A percentile compares a stretch with the other conserved stretches of the same genome.
These are phyloP conservation scores for Hanseniaspora occidentalis DNA, from an alignment of 805 yeast species.

Conservation along the genomic window DNA sequence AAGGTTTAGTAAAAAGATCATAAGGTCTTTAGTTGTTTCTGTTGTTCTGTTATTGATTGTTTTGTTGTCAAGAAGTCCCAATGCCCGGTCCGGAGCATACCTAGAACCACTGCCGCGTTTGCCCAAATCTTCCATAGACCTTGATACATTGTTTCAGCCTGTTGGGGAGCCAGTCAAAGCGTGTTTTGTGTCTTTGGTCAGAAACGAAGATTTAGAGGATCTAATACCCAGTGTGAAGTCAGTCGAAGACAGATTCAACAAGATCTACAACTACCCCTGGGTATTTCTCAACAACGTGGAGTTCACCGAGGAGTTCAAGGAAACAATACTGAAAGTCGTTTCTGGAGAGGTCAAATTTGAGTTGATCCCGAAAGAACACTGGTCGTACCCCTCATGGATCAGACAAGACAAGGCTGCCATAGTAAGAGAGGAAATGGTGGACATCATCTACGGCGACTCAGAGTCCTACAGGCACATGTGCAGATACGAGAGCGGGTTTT, in stretches of 20 bases:
- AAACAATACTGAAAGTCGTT: conserved; percentile 36
- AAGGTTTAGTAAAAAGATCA: neutral
- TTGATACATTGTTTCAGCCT: neutral
- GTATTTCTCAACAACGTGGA: conserved; percentile 76
- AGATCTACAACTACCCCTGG: conserved; percentile 75
- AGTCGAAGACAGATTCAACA: conserved; percentile 73
- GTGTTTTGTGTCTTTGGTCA: conserved; percentile 44
- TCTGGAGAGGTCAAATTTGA: conserved; percentile 67
- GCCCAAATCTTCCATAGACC: no score
- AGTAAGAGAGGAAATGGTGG: no score
- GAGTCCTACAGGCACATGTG: conserved; percentile 84
- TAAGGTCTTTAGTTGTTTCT: neutral
- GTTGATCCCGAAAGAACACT: conserved; percentile 59
- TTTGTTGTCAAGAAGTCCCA: neutral
- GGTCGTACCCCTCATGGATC: conserved; percentile 78
- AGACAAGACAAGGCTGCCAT: conserved; percentile 51
- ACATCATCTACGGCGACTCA: conserved; percentile 63
- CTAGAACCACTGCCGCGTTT: no score
- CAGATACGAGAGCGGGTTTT: conserved; percentile 75
- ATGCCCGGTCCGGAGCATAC: no score
- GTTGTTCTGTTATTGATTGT: neutral
- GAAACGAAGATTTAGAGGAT: conserved; percentile 51
- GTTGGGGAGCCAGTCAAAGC: conserved; percentile 19
- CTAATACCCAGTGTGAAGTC: conserved; percentile 50
- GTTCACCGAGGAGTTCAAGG: conserved; percentile 60